phyloP scores from a whole-genome alignment of 129 eudicot species.

The Gnaphalium uliginosum region DNA sequence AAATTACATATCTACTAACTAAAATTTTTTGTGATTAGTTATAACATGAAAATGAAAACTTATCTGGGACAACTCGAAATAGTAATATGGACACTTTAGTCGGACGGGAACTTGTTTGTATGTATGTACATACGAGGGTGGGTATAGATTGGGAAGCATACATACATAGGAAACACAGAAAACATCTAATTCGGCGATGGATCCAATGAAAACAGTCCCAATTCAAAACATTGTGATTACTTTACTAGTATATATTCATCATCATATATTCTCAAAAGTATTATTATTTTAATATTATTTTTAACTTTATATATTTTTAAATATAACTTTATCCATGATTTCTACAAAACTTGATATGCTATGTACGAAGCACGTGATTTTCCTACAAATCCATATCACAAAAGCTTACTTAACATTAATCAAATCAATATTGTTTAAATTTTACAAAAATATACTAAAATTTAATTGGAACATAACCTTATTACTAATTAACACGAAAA shows the following conservation, averaged over 20 bases:
- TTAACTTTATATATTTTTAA: slow-evolving; percentile 19
- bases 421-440: background rate
- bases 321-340: slow-evolving; percentile 18
- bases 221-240: slow-evolving; percentile 27
- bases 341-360: slow-evolving; percentile 18
- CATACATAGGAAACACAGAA: slow-evolving; percentile 32
- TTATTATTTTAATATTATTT: background rate
- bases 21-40: too few relatives aligned
- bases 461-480: too few relatives aligned
- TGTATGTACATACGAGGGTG: background rate
- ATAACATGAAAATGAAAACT: too few relatives aligned
- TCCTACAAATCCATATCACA: slow-evolving; percentile 23
- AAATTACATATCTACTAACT: too few relatives aligned
- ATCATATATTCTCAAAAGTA: background rate
- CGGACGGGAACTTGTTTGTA: too few relatives aligned
- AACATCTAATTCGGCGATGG: slow-evolving; percentile 51
- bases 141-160: slow-evolving; percentile 22
- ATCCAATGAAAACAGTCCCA: slow-evolving; percentile 50
- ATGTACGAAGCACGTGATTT: slow-evolving; percentile 38
- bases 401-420: slow-evolving; percentile 19
- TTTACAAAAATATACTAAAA: too few relatives aligned
- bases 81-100: too few relatives aligned
- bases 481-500: too few relatives aligned
- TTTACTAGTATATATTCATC: slow-evolving; percentile 21
- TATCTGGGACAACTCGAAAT: too few relatives aligned